Percentiles rank a stretch among this genome's conserved stretches.
Conservation (phyloP, 2,329 filamentous ascomycete species). For the Boeremia lycopersici region DNA sequence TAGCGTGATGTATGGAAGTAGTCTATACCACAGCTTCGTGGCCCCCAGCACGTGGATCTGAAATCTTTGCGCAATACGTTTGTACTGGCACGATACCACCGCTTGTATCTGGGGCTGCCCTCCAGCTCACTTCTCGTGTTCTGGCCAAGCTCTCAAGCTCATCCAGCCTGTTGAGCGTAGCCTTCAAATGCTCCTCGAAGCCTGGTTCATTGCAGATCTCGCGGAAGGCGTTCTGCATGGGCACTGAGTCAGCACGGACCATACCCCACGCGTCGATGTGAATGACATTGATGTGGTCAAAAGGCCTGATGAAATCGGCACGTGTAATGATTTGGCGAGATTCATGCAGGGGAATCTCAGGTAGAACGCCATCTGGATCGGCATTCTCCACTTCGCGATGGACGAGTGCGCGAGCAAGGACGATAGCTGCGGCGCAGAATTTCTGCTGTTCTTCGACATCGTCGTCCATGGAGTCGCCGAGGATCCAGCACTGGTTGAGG, state of each 20-base stretch:
- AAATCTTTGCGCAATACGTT: slow-evolving; percentile 37
- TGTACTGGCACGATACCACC: slow-evolving; percentile 39
- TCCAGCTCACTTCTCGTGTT: slow-evolving; percentile 88
- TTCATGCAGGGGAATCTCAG: slow-evolving; percentile 63
- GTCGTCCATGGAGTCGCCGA: slow-evolving; percentile 82
- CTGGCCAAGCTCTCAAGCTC: slow-evolving; percentile 92
- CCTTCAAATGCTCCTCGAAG: slow-evolving; percentile 81
- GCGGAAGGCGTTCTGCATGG: slow-evolving; percentile 91
- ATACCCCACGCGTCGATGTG: slow-evolving; percentile 87
- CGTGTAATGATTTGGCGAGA: slow-evolving; percentile 82
- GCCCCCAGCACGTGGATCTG: slow-evolving; percentile 6
- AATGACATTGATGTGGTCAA: slow-evolving; percentile 93
- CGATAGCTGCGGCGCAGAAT: slow-evolving; percentile 92
- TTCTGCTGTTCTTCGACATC: slow-evolving; percentile 98
- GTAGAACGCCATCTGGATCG: slow-evolving; percentile 70
- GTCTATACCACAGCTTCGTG: neutral
- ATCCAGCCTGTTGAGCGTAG: slow-evolving; percentile 79
- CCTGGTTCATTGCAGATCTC: slow-evolving; percentile 76
- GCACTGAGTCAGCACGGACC: slow-evolving; percentile 89
- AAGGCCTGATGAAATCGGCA: slow-evolving; percentile 86
- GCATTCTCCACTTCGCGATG: slow-evolving; percentile 71
- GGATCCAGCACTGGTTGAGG: slow-evolving; percentile 77
- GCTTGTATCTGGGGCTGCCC: slow-evolving; percentile 61
- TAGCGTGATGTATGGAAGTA: neutral
- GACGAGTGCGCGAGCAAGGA: slow-evolving; percentile 86